These are phyloP conservation scores for Rhodotorula sp. DNA, from an alignment of 1,284 basidiomycete species.

Conservation along the genomic window DNA sequence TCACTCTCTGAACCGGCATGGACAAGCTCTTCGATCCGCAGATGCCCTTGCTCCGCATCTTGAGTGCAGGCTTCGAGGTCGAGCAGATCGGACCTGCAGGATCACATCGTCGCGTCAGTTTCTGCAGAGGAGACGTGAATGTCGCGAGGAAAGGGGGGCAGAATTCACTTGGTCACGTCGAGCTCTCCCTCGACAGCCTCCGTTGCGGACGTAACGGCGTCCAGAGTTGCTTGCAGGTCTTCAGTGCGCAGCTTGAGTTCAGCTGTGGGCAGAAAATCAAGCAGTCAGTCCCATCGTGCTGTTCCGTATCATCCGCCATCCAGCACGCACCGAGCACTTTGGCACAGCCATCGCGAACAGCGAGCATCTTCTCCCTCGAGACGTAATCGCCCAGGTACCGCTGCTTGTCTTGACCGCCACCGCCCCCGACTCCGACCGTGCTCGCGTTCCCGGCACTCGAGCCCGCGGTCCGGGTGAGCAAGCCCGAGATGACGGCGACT, in stretches of 20 bases:
- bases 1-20: conserved; percentile 26
- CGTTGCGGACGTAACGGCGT: conserved; percentile 28
- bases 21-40: conserved; percentile 37
- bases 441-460: not conserved
- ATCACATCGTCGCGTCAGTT: not conserved
- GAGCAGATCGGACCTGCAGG: conserved; percentile 30
- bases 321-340: conserved; percentile 31
- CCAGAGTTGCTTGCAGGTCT: conserved; percentile 27
- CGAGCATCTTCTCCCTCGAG: conserved; percentile 42
- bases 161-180: conserved; percentile 31
- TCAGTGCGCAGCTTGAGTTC: conserved; percentile 23
- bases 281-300: too few species aligned
- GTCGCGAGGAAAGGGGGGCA: not conserved
- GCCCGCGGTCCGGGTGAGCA: conserved; percentile 8
- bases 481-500: conserved; percentile 29
- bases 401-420: conserved; percentile 26
- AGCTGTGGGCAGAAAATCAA: conserved; percentile 2
- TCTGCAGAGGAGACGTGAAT: not conserved
- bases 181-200: conserved; percentile 36
- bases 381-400: conserved; percentile 42
- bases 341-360: conserved; percentile 41
- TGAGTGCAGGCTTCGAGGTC: conserved; percentile 43
- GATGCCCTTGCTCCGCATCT: conserved; percentile 39
- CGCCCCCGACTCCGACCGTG: not conserved
- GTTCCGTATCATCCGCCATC: too few species aligned